A percentile compares a stretch with the other conserved stretches of the same genome.
Conservation (phyloP, 257 asterid species). For the Capsicum chinense region DNA sequence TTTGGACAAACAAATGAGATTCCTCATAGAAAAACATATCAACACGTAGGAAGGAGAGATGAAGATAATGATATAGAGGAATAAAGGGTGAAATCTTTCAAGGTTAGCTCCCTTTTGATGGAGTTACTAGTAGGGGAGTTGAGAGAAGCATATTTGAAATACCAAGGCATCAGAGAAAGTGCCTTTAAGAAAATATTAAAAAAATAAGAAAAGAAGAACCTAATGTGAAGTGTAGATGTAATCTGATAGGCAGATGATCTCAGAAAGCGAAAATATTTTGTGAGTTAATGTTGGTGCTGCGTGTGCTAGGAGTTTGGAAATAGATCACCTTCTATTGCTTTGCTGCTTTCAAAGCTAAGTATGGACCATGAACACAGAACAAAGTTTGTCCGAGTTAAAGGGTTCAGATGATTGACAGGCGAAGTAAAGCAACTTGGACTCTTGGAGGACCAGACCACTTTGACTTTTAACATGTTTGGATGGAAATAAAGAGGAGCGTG, state of each 20-base stretch:
- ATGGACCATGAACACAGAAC: conserved; percentile 1
- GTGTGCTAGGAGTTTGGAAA: background rate
- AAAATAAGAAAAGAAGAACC: background rate
- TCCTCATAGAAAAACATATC: background rate
- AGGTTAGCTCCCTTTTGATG: background rate
- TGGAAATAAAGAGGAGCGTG: background rate
- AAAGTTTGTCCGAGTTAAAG: background rate
- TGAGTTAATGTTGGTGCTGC: background rate
- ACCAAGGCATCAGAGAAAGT: background rate
- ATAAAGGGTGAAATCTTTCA: conserved; percentile 16
- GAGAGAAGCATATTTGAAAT: background rate
- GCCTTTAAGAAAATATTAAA: background rate
- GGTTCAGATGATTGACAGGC: conserved; percentile 13
- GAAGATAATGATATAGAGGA: conserved; percentile 7
- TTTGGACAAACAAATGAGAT: conserved; percentile 11
- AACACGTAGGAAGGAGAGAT: background rate
- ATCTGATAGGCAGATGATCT: background rate
- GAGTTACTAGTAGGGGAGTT: conserved; percentile 14
- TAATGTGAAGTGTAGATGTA: background rate
- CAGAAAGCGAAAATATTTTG: background rate
- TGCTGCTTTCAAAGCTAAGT: background rate
- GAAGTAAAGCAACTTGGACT: conserved; percentile 6
- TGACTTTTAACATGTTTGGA: background rate
- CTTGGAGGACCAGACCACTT: background rate
- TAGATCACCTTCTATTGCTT: conserved; percentile 9